Conservation (phyloP, 139 green algal genomes). For the Tetradesmus obliquus region DNA sequence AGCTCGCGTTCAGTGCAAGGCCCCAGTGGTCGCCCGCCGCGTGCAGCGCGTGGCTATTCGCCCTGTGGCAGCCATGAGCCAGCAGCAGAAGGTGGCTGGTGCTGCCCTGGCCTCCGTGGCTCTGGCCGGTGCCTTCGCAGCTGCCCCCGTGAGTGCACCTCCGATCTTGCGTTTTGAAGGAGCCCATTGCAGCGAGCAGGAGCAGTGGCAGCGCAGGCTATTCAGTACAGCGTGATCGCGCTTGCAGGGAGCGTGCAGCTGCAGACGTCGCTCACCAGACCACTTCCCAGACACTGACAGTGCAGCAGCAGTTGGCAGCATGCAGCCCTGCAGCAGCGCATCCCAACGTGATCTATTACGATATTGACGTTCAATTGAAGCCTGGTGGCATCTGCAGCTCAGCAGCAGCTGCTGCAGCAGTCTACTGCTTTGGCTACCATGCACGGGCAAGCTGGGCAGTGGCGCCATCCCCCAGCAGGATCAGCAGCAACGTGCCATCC, state of each 20-base stretch:
- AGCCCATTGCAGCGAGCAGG: background rate
- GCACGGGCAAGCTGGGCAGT: background rate
- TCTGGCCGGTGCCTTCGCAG: constrained; percentile 5
- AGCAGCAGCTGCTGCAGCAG: background rate
- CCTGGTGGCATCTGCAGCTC: background rate
- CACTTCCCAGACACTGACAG: background rate
- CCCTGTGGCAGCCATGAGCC: constrained; percentile 33
- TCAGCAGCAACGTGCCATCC: background rate
- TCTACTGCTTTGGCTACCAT: background rate
- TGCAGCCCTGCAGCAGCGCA: background rate
- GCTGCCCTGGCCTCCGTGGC: constrained; percentile 31
- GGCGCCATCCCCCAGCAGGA: background rate
- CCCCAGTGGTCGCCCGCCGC: constrained; percentile 13
- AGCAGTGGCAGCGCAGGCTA: background rate
- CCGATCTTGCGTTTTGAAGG: too few relatives aligned
- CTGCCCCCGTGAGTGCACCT: constrained; percentile 16
- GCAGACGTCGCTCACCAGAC: background rate
- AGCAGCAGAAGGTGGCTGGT: constrained; percentile 22
- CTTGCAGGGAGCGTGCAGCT: background rate
- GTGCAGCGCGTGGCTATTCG: constrained; percentile 40
- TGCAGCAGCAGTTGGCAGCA: constrained; percentile 1
- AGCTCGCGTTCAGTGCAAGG: background rate
- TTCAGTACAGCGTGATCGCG: background rate
- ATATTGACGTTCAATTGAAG: background rate
- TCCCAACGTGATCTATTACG: background rate